These are phyloP conservation scores for Eucalyptus marginata DNA, from an alignment of 345 rosid species.

Conservation along the genomic window DNA sequence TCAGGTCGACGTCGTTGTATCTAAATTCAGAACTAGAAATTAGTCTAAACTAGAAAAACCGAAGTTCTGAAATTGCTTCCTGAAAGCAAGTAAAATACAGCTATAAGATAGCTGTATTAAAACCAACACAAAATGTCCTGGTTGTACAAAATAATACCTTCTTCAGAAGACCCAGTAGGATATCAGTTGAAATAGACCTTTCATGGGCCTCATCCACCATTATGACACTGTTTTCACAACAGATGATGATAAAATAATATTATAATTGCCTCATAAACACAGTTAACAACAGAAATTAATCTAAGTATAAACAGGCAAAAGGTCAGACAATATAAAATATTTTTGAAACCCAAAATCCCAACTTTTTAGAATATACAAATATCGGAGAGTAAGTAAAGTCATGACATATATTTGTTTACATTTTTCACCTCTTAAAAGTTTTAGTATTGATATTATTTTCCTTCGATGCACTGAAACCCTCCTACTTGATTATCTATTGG, in stretches of 20 bases:
- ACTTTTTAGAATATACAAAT: background rate
- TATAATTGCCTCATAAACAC: background rate
- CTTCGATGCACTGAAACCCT: background rate
- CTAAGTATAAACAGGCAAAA: background rate
- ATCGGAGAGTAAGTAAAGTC: background rate
- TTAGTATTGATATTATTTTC: background rate
- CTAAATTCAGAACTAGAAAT: slow-evolving; percentile 13
- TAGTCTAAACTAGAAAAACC: background rate
- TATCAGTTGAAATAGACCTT: slow-evolving; percentile 93
- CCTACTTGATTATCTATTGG: background rate
- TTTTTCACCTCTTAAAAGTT: background rate
- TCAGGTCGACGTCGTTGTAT: slow-evolving; percentile 90
- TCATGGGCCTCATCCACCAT: slow-evolving; percentile 99
- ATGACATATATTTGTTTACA: background rate
- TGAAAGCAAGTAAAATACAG: background rate
- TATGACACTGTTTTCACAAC: slow-evolving; percentile 46
- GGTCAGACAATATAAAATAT: background rate
- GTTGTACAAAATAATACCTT: slow-evolving; percentile 34
- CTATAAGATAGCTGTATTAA: background rate
- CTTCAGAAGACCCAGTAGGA: slow-evolving; percentile 86
- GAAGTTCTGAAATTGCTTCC: background rate
- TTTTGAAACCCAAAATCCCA: background rate
- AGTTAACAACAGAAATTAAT: background rate
- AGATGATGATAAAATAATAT: background rate
- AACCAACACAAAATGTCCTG: background rate